Evolutionary conservation across 2,329 filamentous ascomycete species (phyloP), one percentile per base, ranked within the genome.

Genomic region (Falciphora oryzae): DNA sequence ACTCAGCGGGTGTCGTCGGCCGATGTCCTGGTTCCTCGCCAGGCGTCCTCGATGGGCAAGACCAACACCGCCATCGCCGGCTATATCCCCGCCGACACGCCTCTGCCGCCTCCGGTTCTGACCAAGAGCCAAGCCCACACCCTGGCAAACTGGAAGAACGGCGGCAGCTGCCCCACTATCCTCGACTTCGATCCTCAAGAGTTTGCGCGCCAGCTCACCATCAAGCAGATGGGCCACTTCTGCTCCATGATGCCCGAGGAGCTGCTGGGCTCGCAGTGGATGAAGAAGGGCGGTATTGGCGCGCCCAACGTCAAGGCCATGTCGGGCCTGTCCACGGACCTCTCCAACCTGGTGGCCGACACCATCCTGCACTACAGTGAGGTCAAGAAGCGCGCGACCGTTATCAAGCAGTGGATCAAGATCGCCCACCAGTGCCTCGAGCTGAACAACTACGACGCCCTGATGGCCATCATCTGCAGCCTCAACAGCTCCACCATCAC

Each of bases 321-420:
- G 92, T 95, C 93, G 1, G 89, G 90, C 0, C 81, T 99, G 57
- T 96, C 94, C 3, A 99, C 93, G 0, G 93, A 97, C 68, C 80
- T 99, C 25, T 93, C 94, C 5, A 95, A 97, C 72, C 80, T 98
- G 56, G 95, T 99, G 14, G 91, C 92, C 0, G 94, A 98, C 73
- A 96, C 91, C 0, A 96, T 99, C 70, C 84, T 99, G 18, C 87
- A 91, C 65, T 85, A 92, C 65, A 85, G 91, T n/a, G 95, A 98
- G 74, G 88, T 90, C 31, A 98, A 98, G 84, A 96, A 94, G 80
- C 87, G 95, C 31, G 94, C 95, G 0, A 80, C 85, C 1, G 86
- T 93, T 63, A 95, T 99, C 79, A 98, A 99, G 80, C 93, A 98
- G 71, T 99, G 95, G 95, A 91, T 97, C 74, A 99, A 98, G 81